Evolutionary conservation across 306 rosid genomes (phyloP).

Genomic region (Albizia julibrissin): DNA sequence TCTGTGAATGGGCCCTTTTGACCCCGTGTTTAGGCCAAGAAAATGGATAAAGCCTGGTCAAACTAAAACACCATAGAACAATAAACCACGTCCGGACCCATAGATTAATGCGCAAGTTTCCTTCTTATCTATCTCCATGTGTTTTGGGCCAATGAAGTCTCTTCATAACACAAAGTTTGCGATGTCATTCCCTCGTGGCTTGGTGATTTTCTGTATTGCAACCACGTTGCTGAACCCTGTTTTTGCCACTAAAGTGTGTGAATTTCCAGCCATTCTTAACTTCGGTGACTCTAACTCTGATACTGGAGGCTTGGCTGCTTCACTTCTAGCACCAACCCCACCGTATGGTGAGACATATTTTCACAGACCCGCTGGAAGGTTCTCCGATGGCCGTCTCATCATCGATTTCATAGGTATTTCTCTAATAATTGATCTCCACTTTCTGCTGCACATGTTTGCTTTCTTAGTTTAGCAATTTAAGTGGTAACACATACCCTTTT

Average conservation of each 20-base stretch:
- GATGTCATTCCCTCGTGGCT: too few species aligned
- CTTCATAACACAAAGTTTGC: too few species aligned
- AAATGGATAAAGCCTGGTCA: background rate
- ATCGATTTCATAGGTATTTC: slow-evolving; percentile 48
- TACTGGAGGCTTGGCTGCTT: slow-evolving; percentile 14
- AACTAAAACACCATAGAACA: background rate
- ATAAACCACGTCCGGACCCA: too few species aligned
- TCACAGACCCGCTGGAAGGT: slow-evolving; percentile 1
- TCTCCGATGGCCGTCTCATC: slow-evolving; percentile 45
- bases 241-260: background rate
- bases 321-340: background rate
- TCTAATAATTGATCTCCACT: background rate
- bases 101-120: background rate
- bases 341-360: slow-evolving; percentile 14
- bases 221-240: background rate
- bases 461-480: background rate
- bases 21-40: background rate
- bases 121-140: too few species aligned
- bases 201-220: background rate
- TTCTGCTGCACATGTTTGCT: background rate
- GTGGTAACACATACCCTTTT: background rate
- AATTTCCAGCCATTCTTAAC: slow-evolving; percentile 4
- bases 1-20: too few species aligned
- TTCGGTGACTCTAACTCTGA: slow-evolving; percentile 14
- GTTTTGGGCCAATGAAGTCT: too few species aligned